Evolutionary conservation across 2,329 filamentous ascomycete species (phyloP).

Genomic region (Penicillium verrucosum): DNA sequence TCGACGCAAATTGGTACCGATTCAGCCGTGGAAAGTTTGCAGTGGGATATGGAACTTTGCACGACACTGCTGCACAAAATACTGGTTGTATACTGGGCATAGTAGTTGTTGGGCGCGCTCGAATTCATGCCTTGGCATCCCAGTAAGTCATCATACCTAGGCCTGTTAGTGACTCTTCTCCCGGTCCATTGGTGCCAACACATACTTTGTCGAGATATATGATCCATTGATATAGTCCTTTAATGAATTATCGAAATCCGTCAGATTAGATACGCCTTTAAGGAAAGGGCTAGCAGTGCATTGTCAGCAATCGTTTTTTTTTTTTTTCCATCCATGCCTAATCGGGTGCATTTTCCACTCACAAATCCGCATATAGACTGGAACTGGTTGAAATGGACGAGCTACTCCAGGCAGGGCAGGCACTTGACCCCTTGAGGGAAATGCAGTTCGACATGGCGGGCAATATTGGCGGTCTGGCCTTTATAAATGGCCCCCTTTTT

Average conservation of each 20-base stretch:
- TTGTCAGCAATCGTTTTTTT: slow-evolving; percentile 25
- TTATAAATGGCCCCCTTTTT: background rate
- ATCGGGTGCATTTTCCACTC: slow-evolving; percentile 38
- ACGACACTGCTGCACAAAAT: slow-evolving; percentile 92
- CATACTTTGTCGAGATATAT: slow-evolving; percentile 77
- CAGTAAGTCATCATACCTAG: slow-evolving; percentile 75
- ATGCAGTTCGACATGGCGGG: slow-evolving; percentile 52
- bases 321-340: slow-evolving; percentile 16
- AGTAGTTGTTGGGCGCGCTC: slow-evolving; percentile 74
- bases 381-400: slow-evolving; percentile 68
- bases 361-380: slow-evolving; percentile 62
- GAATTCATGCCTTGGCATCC: slow-evolving; percentile 77
- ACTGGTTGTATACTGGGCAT: slow-evolving; percentile 89
- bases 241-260: slow-evolving; percentile 74
- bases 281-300: slow-evolving; percentile 69
- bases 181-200: background rate
- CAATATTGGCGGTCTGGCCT: slow-evolving; percentile 18
- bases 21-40: slow-evolving; percentile 61
- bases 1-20: slow-evolving; percentile 81
- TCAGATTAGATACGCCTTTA: slow-evolving; percentile 69
- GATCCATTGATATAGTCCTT: slow-evolving; percentile 67
- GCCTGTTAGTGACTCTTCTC: slow-evolving; percentile 6
- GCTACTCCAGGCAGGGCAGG: slow-evolving; percentile 68
- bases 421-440: slow-evolving; percentile 65
- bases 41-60: slow-evolving; percentile 75